Evolutionary conservation across 1,284 basidiomycete species (phyloP).

Genomic region (Malassezia vespertilionis): DNA sequence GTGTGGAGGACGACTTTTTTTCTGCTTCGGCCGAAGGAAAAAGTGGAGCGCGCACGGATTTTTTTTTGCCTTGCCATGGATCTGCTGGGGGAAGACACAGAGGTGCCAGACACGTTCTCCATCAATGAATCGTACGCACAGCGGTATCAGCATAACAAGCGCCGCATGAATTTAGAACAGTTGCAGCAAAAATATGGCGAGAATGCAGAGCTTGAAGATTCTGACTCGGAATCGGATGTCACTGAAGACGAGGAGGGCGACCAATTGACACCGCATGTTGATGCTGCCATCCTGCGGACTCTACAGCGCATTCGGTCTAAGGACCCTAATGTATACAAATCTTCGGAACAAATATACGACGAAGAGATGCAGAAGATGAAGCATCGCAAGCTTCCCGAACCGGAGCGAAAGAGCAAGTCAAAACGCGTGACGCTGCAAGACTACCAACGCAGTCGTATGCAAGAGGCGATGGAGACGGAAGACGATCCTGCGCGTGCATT

Average conservation of each 20-base stretch:
- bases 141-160: slow-evolving; percentile 41
- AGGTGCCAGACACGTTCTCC: slow-evolving; percentile 14
- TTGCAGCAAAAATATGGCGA: slow-evolving; percentile 30
- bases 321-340: slow-evolving; percentile 74
- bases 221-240: slow-evolving; percentile 52
- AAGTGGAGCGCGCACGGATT: slow-evolving; percentile 6
- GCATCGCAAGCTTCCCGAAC: neutral
- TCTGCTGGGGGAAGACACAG: slow-evolving; percentile 1
- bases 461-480: slow-evolving; percentile 36
- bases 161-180: slow-evolving; percentile 35
- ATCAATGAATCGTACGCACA: slow-evolving; percentile 42
- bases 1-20: slow-evolving; percentile 4
- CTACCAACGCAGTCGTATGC: slow-evolving; percentile 39
- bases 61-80: slow-evolving; percentile 8
- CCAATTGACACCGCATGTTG: slow-evolving; percentile 83
- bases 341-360: slow-evolving; percentile 43
- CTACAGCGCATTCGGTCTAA: slow-evolving; percentile 71
- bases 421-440: slow-evolving; percentile 43
- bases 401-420: neutral
- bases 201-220: slow-evolving; percentile 19
- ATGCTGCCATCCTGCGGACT: slow-evolving; percentile 86
- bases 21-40: slow-evolving; percentile 1
- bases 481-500: slow-evolving; percentile 37
- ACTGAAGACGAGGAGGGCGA: slow-evolving; percentile 90
- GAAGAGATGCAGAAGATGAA: slow-evolving; percentile 20